These are phyloP conservation scores for Didymella exigua DNA, from an alignment of 2,329 filamentous ascomycete genomes.

Conservation along the genomic window DNA sequence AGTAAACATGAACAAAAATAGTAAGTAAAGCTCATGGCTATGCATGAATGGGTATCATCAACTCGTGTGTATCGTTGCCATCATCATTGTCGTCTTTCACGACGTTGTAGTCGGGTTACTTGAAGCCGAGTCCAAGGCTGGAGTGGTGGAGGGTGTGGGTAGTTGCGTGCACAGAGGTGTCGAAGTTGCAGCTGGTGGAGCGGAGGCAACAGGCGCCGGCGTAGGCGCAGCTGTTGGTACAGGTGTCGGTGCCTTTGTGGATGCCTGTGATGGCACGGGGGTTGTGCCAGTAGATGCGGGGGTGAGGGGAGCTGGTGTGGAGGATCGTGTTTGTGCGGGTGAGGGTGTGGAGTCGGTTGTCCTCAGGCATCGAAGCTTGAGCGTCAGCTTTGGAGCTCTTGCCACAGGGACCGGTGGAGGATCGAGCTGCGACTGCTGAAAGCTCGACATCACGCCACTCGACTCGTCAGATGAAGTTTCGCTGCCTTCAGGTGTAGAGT, in stretches of 20 bases:
- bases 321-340: constrained; percentile 24
- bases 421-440: constrained; percentile 32
- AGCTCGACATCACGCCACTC: constrained; percentile 33
- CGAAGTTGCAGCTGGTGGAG: neutral
- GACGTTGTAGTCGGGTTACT: constrained; percentile 2
- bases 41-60: constrained; percentile 30
- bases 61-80: constrained; percentile 20
- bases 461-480: constrained; percentile 47
- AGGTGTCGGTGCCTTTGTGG: neutral
- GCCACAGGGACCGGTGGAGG: constrained; percentile 23
- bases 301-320: constrained; percentile 22
- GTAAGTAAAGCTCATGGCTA: constrained; percentile 5
- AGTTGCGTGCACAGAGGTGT: constrained; percentile 2
- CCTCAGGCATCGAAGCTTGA: constrained; percentile 41
- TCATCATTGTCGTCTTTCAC: constrained; percentile 8
- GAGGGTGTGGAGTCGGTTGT: constrained; percentile 32
- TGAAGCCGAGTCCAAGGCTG: constrained; percentile 6
- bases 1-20: constrained; percentile 2
- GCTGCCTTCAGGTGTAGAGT: constrained; percentile 43
- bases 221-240: neutral
- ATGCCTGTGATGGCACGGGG: constrained; percentile 7
- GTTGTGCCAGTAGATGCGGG: constrained; percentile 17
- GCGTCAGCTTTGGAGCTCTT: constrained; percentile 38
- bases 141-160: constrained; percentile 15
- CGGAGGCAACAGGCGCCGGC: neutral